Base-by-base conservation (phyloP, 2,329 filamentous ascomycete species). In the Aschersonia sp. region DNA sequence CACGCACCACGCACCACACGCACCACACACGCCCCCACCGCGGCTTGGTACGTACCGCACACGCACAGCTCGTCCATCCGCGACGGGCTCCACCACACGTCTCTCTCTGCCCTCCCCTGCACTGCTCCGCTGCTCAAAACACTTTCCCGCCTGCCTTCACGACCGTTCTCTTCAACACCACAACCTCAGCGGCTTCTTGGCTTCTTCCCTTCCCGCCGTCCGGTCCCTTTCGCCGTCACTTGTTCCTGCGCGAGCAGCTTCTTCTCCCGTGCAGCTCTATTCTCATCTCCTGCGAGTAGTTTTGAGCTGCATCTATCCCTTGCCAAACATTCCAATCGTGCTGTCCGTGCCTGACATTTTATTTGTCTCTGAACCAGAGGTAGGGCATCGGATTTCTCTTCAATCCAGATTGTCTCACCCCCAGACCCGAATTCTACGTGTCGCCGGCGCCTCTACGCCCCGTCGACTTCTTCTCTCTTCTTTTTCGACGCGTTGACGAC, bases 291-390 rank as follows among this genome's bases (percentile, higher is more conserved):
- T 39, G 8, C 8, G 8, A n/a, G 48, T 54, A 60, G 56, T 52
- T 53, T 55, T 52, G 43, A 50, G 52, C 57, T 49, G 47, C 56
- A 59, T 56, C 52, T 54, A 48, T 51, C 54, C 46, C 52, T 51
- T 51, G 22, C 56, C 58, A 51, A 64, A 55, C 62, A 65, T 65
- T 65, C 62, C 63, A 60, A 58, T 57, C 61, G 53, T 58, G 52
- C 12, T 8, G 52, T 62, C 59, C 59, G 62, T 59, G 55, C 54
- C 53, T 51, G 52, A 52, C 54, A 53, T 56, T 22, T 37, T 52
- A 57, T 59, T 56, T 57, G 57, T 57, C 58, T 54, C 58, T 53
- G 52, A 56, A 49, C 57, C 51, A 62, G 58, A 66, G 63, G 64
- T 66, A 54, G 51, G 63, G 58, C 42, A 49, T 52, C 50, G 47